Conservation (phyloP, 768 basidiomycete species). For the Boletus insuetus region DNA sequence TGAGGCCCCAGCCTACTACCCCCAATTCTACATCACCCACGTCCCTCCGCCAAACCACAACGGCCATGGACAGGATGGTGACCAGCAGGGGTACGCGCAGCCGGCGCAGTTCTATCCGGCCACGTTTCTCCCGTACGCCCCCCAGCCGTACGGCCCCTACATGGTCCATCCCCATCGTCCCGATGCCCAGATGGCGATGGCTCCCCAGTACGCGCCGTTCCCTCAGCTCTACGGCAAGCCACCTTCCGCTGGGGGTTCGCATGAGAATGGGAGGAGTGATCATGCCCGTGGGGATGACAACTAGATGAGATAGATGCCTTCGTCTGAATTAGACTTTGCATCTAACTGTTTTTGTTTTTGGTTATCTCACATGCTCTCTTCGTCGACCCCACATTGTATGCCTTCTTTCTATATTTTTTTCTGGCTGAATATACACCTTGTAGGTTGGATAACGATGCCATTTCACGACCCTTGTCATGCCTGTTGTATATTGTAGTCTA, state of each 20-base stretch:
- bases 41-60: slow-evolving; percentile 41
- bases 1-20: slow-evolving; percentile 50
- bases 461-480: slow-evolving; percentile 19
- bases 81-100: slow-evolving; percentile 39
- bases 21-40: slow-evolving; percentile 47
- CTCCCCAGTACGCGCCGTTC: slow-evolving; percentile 39
- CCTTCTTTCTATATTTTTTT: slow-evolving; percentile 1
- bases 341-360: slow-evolving; percentile 18
- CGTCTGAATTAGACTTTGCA: slow-evolving; percentile 11
- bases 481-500: slow-evolving; percentile 30
- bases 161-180: slow-evolving; percentile 44
- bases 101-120: slow-evolving; percentile 46
- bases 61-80: slow-evolving; percentile 41
- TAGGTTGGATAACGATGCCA: slow-evolving; percentile 25
- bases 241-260: slow-evolving; percentile 33
- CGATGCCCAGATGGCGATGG: slow-evolving; percentile 37
- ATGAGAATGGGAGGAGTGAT: slow-evolving; percentile 29
- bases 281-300: slow-evolving; percentile 32
- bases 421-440: slow-evolving; percentile 25
- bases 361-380: slow-evolving; percentile 14
- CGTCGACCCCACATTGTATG: slow-evolving; percentile 17
- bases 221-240: slow-evolving; percentile 40
- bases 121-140: slow-evolving; percentile 45
- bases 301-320: slow-evolving; percentile 25
- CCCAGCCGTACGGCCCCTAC: slow-evolving; percentile 49